These are phyloP conservation scores for Chlorella sp. DNA, from an alignment of 139 green algal genomes.

Conservation along the genomic window DNA sequence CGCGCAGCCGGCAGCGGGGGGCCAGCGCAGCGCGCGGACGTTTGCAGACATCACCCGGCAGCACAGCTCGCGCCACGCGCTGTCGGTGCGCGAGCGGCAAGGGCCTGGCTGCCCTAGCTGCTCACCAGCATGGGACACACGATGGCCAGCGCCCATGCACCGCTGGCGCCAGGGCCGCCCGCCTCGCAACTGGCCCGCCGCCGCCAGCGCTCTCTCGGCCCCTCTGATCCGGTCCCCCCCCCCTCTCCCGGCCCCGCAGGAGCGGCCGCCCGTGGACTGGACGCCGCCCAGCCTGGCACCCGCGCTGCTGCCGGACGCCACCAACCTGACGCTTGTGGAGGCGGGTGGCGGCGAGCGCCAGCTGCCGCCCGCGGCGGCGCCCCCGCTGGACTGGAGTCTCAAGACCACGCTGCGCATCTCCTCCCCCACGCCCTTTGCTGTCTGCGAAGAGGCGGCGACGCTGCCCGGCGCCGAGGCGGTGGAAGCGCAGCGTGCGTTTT, in stretches of 20 bases:
- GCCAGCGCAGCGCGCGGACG: conserved; percentile 4
- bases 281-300: no score
- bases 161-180: no score
- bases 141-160: no score
- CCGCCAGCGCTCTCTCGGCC: background rate
- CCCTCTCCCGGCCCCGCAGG: background rate
- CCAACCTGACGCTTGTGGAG: background rate
- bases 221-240: background rate
- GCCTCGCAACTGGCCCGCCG: no score
- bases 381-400: conserved; percentile 46
- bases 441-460: conserved; percentile 20
- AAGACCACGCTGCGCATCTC: conserved; percentile 35
- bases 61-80: background rate
- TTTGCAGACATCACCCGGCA: conserved; percentile 7
- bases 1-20: no score
- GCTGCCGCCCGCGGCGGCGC: conserved; percentile 3
- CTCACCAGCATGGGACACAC: background rate
- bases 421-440: conserved; percentile 29
- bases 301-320: background rate
- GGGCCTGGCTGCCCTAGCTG: background rate
- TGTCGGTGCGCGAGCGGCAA: no score
- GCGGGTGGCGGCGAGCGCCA: background rate
- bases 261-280: no score
- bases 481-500: conserved; percentile 2
- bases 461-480: background rate